Evolutionary conservation across 2,329 filamentous ascomycete genomes (phyloP).

Genomic region (Ophiostoma sp.): DNA sequence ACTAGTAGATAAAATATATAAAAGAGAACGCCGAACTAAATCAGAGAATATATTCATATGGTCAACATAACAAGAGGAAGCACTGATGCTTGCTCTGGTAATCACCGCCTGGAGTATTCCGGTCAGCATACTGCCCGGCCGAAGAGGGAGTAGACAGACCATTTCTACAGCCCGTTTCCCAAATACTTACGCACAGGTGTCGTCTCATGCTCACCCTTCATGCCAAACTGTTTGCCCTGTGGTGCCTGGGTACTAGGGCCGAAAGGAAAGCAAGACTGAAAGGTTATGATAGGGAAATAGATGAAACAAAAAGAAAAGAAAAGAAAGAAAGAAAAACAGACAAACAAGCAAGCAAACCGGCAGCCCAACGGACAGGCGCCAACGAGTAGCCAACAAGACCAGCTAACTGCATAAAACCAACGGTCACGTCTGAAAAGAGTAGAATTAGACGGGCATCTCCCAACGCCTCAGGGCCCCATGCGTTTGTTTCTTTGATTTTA

Average conservation of each 20-base stretch:
- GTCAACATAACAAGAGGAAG: too few species aligned
- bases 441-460: background rate
- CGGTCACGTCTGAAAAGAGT: conserved; percentile 2
- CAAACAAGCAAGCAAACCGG: background rate
- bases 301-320: background rate
- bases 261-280: background rate
- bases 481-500: background rate
- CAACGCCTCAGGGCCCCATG: background rate
- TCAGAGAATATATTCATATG: too few species aligned
- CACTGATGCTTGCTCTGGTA: too few species aligned
- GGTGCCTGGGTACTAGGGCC: background rate
- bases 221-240: background rate
- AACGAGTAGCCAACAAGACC: background rate
- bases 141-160: too few species aligned
- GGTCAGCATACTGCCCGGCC: too few species aligned
- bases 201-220: background rate
- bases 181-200: background rate
- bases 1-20: too few species aligned
- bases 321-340: background rate
- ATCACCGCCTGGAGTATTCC: too few species aligned
- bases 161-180: background rate
- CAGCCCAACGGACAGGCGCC: background rate
- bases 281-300: too few species aligned
- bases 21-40: too few species aligned
- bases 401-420: background rate